Evolutionary conservation across 2,329 filamentous ascomycete genomes (phyloP).

Genomic region (Paecilomyces sp.): DNA sequence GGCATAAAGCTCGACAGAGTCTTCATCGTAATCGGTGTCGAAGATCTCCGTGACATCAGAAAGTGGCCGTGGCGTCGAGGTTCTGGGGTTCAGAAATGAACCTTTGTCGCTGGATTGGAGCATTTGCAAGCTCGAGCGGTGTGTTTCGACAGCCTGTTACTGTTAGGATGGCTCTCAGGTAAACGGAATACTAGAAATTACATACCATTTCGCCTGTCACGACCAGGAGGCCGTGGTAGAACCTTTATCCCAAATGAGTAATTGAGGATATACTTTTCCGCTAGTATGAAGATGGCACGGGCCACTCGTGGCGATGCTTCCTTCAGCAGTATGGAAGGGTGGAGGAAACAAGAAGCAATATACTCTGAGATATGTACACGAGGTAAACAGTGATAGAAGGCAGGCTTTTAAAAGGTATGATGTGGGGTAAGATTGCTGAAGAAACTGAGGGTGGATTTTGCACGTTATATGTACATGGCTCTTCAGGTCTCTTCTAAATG

Average conservation of each 20-base stretch:
- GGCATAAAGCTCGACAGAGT: slow-evolving; percentile 13
- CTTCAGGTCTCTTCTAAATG: neutral
- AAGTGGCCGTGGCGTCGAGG: slow-evolving; percentile 12
- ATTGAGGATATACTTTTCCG: neutral
- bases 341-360: neutral
- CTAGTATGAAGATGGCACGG: neutral
- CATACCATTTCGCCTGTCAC: neutral
- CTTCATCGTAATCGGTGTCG: slow-evolving; percentile 28
- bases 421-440: neutral
- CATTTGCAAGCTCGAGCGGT: slow-evolving; percentile 8
- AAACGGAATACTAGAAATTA: neutral
- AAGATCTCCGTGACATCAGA: slow-evolving; percentile 27
- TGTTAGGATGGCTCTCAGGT: neutral
- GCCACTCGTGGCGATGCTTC: neutral
- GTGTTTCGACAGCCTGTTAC: slow-evolving; percentile 1
- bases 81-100: slow-evolving; percentile 11
- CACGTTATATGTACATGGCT: neutral
- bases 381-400: neutral
- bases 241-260: neutral
- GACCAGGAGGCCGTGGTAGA: neutral
- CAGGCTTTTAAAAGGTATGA: neutral
- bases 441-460: neutral
- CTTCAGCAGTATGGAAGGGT: neutral
- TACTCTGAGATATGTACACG: neutral
- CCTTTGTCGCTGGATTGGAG: slow-evolving; percentile 10